Evolutionary conservation across 1,284 basidiomycete species (phyloP), one percentile per base, ranked within the genome.

Genomic region (Leccinum griseonigrum): DNA sequence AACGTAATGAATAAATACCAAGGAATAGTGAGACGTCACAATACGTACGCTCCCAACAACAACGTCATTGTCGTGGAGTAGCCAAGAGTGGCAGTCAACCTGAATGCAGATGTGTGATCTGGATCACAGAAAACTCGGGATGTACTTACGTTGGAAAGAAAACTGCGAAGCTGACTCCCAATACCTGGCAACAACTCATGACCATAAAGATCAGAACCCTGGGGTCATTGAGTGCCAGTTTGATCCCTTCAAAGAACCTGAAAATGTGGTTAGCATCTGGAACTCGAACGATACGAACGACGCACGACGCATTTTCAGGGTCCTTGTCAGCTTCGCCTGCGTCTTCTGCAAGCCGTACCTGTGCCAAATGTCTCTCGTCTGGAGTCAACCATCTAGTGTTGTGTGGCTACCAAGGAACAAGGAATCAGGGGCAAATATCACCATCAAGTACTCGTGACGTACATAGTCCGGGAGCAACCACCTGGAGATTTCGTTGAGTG

Each of bases 331-430:
- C 84, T 73, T 88, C 87, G 5, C 88, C 88, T 22, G 84, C 85
- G 69, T 92, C 90, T 70, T 91, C 89, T 1, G 86, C 81, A 36
- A 92, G 79, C 5, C 90, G 83, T 1, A 84, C 84, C 69, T 88
- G 86, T 1, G 90, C 90, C 8, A 92, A 79, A 14, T 82, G 80
- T 18, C 81, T 79, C 67, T 92, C 87, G 6, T 78, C 77, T 0
- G 77, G 74, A n/a, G 79, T 76, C 66, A 92, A 77, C 79, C 89
- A 90, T 36, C 80, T 78, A 3, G 90, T 90, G 68, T 91, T 91
- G 57, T 83, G 71, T 4, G 85, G 85, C 85, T 87, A 28, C 26
- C 16, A n/a, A 14, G 29, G 34, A 28, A 32, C 5, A 8, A 14
- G 9, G 40, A 31, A 22, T 50, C 34, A 48, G 26, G 10, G 14